Base-by-base conservation (phyloP, 1,139 yeast genomes). In the Scheffersomyces insectosa region DNA sequence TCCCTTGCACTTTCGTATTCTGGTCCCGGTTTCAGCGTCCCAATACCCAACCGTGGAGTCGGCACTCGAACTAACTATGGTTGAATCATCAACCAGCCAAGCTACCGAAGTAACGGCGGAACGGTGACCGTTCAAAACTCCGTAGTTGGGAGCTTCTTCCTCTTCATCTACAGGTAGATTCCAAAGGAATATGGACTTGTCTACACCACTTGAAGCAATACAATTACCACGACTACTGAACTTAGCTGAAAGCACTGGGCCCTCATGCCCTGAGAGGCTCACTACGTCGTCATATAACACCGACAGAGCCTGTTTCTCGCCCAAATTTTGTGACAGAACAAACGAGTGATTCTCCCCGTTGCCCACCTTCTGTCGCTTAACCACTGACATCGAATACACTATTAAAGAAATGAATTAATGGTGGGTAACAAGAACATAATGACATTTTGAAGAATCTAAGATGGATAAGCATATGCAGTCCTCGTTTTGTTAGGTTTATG, bases 21-120 rank as follows among this genome's bases (percentile, higher is more conserved):
- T 74, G 39, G 56, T 55, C 2, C 89, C 88, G 2, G 83, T 77
- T 25, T 65, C 70, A 0, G 74, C 60, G 56, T 83, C 89, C 98
- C 83, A 83, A 3, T 75, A 57, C 5, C 79, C 75, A 3, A 79
- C 59, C 0, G 81, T 70, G 2, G 66, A 53, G 51, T 82, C 87
- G 0, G 85, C 83, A 39, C 83, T 75, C 0, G 77, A 60, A 5
- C 80, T 65, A 1, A 68, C 70, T 1, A 81, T 15, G 0, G 55
- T 55, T 8, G 57, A 42, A 27, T 68, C 70, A 28, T 70, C 73
- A 14, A 57, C 50, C 3, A 61, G 42, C 86, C 86, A 82, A 23
- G 62, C 55, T 7, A 80, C 49, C 1, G 78, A 65, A 0, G 85
- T 80, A 0, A 82, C 67, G 0, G 83, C 83, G 4, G 75, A 68